Percentiles rank a stretch among this genome's conserved stretches.
These are phyloP conservation scores for Phytophthora brassicae DNA, from an alignment of 352 stramenopile genomes.

Conservation along the genomic window DNA sequence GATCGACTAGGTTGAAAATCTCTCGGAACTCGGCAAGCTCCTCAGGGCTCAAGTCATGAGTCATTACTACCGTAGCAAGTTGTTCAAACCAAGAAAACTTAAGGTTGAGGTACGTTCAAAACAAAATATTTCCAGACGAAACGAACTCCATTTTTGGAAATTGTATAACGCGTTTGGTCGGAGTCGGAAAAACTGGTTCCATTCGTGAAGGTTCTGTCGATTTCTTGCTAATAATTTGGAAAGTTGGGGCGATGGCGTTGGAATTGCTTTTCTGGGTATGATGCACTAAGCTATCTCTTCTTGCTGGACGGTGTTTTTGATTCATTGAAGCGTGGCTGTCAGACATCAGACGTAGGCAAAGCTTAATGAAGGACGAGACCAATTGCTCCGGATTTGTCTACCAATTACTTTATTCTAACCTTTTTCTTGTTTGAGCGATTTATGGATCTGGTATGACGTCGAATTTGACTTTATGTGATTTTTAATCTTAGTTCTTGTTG, in stretches of 20 bases:
- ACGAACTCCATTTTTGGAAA: conserved; percentile 22
- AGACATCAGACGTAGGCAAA: conserved; percentile 47
- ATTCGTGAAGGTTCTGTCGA: neutral
- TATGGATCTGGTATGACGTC: no score
- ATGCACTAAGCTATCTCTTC: conserved; percentile 17
- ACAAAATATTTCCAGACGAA: conserved; percentile 4
- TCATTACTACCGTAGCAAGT: conserved; percentile 36
- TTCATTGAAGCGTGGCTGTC: conserved; percentile 20
- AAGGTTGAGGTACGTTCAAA: neutral
- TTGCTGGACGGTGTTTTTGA: conserved; percentile 7
- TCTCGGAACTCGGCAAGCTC: conserved; percentile 93
- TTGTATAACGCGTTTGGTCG: conserved; percentile 1
- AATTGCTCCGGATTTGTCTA: no score
- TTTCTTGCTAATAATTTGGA: conserved; percentile 6
- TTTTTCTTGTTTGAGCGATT: no score
- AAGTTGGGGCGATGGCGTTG: conserved; percentile 1
- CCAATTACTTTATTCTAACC: no score
- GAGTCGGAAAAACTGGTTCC: conserved; percentile 5
- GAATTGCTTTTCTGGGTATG: conserved; percentile 26
- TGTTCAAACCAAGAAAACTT: neutral
- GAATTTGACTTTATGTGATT: no score
- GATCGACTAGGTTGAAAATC: conserved; percentile 95
- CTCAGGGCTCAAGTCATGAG: conserved; percentile 63
- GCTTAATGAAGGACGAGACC: conserved; percentile 17
- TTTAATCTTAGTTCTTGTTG: no score